phyloP scores from a whole-genome alignment of 2,329 filamentous ascomycete genomes.

The Sarocladiaceae sp. region DNA sequence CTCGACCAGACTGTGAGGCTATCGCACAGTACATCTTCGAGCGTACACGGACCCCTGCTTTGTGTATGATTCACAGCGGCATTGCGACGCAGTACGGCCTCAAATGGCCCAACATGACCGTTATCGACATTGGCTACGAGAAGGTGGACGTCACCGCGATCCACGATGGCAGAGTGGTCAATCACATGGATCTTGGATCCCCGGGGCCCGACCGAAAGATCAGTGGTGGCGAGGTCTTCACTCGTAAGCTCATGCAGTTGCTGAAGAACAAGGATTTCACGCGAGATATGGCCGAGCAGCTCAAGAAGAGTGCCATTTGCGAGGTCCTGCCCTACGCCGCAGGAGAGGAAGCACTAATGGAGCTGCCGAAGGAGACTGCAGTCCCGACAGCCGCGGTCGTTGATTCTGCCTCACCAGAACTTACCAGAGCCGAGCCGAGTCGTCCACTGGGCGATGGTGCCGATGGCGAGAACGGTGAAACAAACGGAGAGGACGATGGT shows the following conservation, averaged over 20 bases:
- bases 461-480: constrained; percentile 35
- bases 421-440: constrained; percentile 23
- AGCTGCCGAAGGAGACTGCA: constrained; percentile 40
- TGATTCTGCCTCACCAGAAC: constrained; percentile 31
- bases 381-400: constrained; percentile 24
- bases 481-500: constrained; percentile 57
- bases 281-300: constrained; percentile 64
- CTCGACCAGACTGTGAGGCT: constrained; percentile 77
- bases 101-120: constrained; percentile 69
- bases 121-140: constrained; percentile 86
- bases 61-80: constrained; percentile 86
- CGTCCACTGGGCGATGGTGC: constrained; percentile 18
- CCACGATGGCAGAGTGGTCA: constrained; percentile 72
- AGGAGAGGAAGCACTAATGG: constrained; percentile 40
- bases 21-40: constrained; percentile 96
- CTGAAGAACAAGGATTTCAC: constrained; percentile 57
- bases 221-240: constrained; percentile 87
- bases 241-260: constrained; percentile 64
- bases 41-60: constrained; percentile 89
- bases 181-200: constrained; percentile 58
- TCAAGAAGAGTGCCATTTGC: constrained; percentile 63
- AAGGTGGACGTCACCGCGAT: constrained; percentile 94
- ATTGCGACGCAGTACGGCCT: constrained; percentile 84
- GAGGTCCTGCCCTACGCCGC: constrained; percentile 59
- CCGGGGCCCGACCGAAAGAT: constrained; percentile 44